A percentile compares a stretch with the other conserved stretches of the same genome.
Conservation (phyloP, 2,329 filamentous ascomycete genomes). For the Coniochaeta ligniaria region DNA sequence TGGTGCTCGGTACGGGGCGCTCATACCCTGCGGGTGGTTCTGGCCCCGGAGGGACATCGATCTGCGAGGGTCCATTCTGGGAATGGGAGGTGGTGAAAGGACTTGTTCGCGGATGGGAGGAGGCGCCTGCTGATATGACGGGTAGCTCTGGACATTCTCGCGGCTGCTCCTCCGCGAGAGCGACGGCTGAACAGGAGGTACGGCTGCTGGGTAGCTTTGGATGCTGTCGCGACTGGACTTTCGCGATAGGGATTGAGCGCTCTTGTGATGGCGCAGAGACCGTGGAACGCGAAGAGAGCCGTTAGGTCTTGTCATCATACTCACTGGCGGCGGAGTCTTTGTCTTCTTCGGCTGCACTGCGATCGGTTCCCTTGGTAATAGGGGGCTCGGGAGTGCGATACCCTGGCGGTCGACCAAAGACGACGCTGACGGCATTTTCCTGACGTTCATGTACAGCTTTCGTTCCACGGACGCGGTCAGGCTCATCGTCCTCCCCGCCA, state of each 20-base stretch:
- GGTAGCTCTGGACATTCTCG: constrained; percentile 17
- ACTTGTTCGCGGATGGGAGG: constrained; percentile 6
- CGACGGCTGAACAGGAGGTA: constrained; percentile 1
- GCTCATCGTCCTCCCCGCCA: constrained; percentile 19
- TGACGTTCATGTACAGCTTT: constrained; percentile 11
- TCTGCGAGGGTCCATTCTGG: constrained; percentile 16
- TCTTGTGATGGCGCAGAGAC: constrained; percentile 27
- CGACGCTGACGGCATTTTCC: constrained; percentile 5
- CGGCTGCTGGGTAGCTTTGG: constrained; percentile 12
- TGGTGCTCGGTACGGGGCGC: constrained; percentile 7
- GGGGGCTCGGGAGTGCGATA: constrained; percentile 17
- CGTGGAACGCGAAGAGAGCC: constrained; percentile 24
- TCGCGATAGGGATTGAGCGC: constrained; percentile 20
- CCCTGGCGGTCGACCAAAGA: constrained; percentile 7
- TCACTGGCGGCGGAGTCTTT: constrained; percentile 32
- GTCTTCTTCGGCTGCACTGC: constrained; percentile 16
- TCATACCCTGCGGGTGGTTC: constrained; percentile 4
- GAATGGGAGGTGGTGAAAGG: constrained; percentile 11
- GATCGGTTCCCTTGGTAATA: constrained; percentile 17
- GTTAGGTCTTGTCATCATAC: constrained; percentile 32
- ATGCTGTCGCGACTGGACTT: constrained; percentile 23
- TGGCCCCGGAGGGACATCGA: constrained; percentile 15
- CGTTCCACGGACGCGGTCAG: constrained; percentile 21
- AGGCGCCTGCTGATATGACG: constrained; percentile 10
- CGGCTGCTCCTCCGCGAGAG: constrained; percentile 20